These are phyloP conservation scores for Lasiodiplodia sp. DNA, from an alignment of 2,329 filamentous ascomycete species.

Conservation along the genomic window DNA sequence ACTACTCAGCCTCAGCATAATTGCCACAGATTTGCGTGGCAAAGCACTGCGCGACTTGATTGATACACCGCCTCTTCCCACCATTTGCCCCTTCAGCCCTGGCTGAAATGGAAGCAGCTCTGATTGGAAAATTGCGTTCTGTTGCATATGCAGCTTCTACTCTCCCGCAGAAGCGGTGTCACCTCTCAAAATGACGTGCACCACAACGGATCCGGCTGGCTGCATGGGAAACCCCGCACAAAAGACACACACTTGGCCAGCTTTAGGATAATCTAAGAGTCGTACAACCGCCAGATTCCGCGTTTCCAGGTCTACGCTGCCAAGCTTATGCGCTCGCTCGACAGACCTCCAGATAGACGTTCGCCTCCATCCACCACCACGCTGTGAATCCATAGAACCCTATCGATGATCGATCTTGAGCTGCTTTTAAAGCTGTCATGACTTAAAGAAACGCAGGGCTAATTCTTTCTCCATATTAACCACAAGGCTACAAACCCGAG, in stretches of 20 bases:
- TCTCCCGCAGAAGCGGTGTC: too few species aligned
- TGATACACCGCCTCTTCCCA: too few species aligned
- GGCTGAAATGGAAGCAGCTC: too few species aligned
- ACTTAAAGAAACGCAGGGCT: neutral
- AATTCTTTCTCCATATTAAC: neutral
- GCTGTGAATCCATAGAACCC: neutral
- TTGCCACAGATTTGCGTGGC: too few species aligned
- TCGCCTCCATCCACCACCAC: neutral
- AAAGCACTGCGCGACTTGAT: too few species aligned
- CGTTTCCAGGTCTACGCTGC: neutral
- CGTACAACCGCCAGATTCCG: neutral
- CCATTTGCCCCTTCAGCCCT: too few species aligned
- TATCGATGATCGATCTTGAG: neutral
- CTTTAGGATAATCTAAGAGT: neutral
- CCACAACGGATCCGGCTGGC: neutral
- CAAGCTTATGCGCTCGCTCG: neutral
- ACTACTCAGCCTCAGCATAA: too few species aligned
- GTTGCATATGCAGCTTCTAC: too few species aligned
- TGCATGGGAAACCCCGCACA: neutral
- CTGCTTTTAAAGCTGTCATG: neutral
- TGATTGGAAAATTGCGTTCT: too few species aligned
- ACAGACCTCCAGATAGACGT: neutral
- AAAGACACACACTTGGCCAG: neutral
- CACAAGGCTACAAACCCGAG: neutral
- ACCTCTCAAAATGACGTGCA: too few species aligned